phyloP scores from a whole-genome alignment of 2,329 filamentous ascomycete genomes.

The Colletotrichum spinosum region DNA sequence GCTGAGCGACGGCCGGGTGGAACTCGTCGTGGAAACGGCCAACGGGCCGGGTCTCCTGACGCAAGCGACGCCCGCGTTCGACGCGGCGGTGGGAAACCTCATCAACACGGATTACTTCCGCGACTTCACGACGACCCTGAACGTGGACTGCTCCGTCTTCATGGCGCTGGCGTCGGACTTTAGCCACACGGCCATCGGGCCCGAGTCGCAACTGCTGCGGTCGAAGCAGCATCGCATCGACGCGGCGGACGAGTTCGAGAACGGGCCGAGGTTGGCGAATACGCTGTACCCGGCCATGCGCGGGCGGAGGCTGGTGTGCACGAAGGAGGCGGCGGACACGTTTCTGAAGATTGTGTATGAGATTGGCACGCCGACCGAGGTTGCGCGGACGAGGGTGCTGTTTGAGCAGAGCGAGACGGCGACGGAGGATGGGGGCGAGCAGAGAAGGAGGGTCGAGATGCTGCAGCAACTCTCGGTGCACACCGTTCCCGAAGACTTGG shows the following conservation, averaged over 20 bases:
- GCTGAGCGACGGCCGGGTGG: constrained; percentile 44
- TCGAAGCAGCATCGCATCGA: constrained; percentile 51
- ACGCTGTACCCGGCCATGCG: constrained; percentile 50
- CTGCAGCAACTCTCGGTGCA: constrained; percentile 50
- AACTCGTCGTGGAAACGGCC: constrained; percentile 47
- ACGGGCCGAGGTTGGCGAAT: constrained; percentile 37
- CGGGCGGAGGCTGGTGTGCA: constrained; percentile 50
- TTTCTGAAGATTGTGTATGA: constrained; percentile 50
- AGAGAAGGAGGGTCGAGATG: constrained; percentile 37
- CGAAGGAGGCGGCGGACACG: constrained; percentile 51
- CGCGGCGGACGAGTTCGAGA: constrained; percentile 45
- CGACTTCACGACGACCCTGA: constrained; percentile 50
- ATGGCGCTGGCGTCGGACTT: constrained; percentile 55
- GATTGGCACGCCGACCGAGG: constrained; percentile 52
- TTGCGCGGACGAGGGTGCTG: constrained; percentile 49
- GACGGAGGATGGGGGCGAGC: constrained; percentile 22
- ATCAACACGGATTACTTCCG: constrained; percentile 45
- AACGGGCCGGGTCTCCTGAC: constrained; percentile 41
- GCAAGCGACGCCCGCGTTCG: constrained; percentile 40
- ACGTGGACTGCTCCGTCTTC: constrained; percentile 56
- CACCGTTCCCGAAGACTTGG: constrained; percentile 45
- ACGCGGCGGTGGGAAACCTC: constrained; percentile 45
- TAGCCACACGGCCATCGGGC: constrained; percentile 49
- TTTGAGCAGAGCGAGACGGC: constrained; percentile 36
- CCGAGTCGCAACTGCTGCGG: constrained; percentile 39